A percentile compares a stretch with the other conserved stretches of the same genome.
Conservation (phyloP, 2,329 filamentous ascomycete genomes). For the Monilinia fructigena region DNA sequence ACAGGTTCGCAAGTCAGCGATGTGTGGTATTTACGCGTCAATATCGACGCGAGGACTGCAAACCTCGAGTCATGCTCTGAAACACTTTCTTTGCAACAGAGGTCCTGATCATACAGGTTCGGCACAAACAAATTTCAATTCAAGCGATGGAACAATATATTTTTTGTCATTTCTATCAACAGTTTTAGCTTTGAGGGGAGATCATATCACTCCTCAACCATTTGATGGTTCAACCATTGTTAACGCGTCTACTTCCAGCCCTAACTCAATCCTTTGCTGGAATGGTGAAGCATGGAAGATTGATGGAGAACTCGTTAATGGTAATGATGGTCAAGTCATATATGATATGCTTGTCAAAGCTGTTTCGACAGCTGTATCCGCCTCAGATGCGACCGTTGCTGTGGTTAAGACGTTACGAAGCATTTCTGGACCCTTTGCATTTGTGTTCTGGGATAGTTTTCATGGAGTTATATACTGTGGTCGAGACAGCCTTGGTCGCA, state of each 20-base stretch:
- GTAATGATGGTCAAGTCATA: slow-evolving; percentile 76
- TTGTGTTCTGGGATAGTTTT: slow-evolving; percentile 73
- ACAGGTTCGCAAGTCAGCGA: slow-evolving; percentile 35
- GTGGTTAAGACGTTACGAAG: slow-evolving; percentile 55
- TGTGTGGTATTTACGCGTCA: slow-evolving; percentile 61
- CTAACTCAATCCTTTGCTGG: slow-evolving; percentile 80
- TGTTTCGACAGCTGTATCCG: slow-evolving; percentile 28
- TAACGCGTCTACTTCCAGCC: slow-evolving; percentile 32
- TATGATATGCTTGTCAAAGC: slow-evolving; percentile 56
- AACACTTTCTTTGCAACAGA: slow-evolving; percentile 51
- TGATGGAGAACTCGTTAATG: slow-evolving; percentile 53
- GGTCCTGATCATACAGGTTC: slow-evolving; percentile 59
- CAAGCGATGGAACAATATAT: slow-evolving; percentile 33
- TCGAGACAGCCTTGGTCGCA: slow-evolving; percentile 80
- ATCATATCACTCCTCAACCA: slow-evolving; percentile 69
- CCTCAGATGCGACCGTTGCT: slow-evolving; percentile 35
- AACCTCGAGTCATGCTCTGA: slow-evolving; percentile 43
- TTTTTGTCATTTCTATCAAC: slow-evolving; percentile 72
- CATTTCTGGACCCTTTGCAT: slow-evolving; percentile 83
- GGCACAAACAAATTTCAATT: slow-evolving; percentile 39
- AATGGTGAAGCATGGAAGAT: slow-evolving; percentile 95
- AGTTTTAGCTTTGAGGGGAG: slow-evolving; percentile 85
- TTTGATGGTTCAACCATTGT: slow-evolving; percentile 50
- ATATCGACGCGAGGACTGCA: slow-evolving; percentile 44
- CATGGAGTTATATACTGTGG: slow-evolving; percentile 71